Conservation (phyloP, 1,139 yeast species). For the Protomyces macrosporus region DNA sequence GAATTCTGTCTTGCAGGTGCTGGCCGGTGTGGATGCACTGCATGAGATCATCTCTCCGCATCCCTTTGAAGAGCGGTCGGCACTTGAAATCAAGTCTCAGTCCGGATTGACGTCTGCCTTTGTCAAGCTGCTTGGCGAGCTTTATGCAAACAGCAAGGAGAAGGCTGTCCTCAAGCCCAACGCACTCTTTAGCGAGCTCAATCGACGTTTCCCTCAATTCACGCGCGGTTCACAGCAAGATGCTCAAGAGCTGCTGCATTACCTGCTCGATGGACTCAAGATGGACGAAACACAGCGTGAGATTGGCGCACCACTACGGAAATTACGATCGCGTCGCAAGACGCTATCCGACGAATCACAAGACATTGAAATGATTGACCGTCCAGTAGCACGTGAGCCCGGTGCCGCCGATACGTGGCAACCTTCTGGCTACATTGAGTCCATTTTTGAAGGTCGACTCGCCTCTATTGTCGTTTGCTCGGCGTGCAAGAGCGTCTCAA, state of each 20-base stretch:
- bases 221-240: slow-evolving; percentile 27
- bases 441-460: slow-evolving; percentile 28
- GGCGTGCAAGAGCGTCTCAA: slow-evolving; percentile 27
- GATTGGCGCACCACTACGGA: background rate
- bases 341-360: slow-evolving; percentile 11
- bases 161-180: slow-evolving; percentile 24
- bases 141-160: slow-evolving; percentile 19
- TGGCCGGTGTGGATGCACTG: slow-evolving; percentile 20
- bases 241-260: slow-evolving; percentile 29
- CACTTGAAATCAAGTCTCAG: slow-evolving; percentile 10
- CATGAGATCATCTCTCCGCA: slow-evolving; percentile 27
- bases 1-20: slow-evolving; percentile 29
- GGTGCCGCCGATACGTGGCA: slow-evolving; percentile 5
- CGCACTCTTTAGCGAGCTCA: slow-evolving; percentile 21
- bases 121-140: slow-evolving; percentile 17
- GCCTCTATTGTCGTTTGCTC: slow-evolving; percentile 30
- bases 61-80: slow-evolving; percentile 12
- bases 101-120: slow-evolving; percentile 24
- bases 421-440: slow-evolving; percentile 16
- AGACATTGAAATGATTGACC: slow-evolving; percentile 18
- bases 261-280: slow-evolving; percentile 26
- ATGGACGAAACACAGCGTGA: slow-evolving; percentile 16
- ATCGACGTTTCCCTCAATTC: slow-evolving; percentile 24
- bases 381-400: background rate
- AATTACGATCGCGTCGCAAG: slow-evolving; percentile 10